Evolutionary conservation across 164 flowering plant genomes (phyloP).

Genomic region (Echeveria elegans): DNA sequence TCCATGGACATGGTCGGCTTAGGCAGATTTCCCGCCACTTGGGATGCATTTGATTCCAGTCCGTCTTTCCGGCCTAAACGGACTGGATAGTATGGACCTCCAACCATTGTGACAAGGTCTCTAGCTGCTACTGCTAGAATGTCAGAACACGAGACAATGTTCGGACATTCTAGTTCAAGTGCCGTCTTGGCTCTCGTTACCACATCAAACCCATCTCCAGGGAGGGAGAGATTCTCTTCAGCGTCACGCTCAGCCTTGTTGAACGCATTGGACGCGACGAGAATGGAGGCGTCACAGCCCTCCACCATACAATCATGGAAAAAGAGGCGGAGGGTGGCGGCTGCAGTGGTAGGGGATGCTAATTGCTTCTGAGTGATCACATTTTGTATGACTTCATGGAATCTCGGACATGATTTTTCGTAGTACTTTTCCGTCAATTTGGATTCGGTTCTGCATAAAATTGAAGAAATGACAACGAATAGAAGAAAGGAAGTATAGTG

Average conservation of each 20-base stretch:
- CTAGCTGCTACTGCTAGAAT: slow-evolving; percentile 61
- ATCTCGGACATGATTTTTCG: slow-evolving; percentile 35
- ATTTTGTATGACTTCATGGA: slow-evolving; percentile 33
- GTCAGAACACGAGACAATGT: slow-evolving; percentile 72
- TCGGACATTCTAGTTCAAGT: slow-evolving; percentile 64
- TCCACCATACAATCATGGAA: slow-evolving; percentile 50
- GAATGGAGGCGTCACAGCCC: slow-evolving; percentile 66
- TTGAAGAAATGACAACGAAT: not conserved
- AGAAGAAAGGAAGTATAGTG: not conserved
- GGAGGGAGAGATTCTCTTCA: slow-evolving; percentile 62
- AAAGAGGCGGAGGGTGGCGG: slow-evolving; percentile 54
- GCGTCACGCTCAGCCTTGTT: slow-evolving; percentile 64
- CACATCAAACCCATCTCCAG: slow-evolving; percentile 74
- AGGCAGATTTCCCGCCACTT: slow-evolving; percentile 37
- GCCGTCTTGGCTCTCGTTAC: slow-evolving; percentile 59
- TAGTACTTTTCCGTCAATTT: slow-evolving; percentile 23
- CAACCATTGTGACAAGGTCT: slow-evolving; percentile 53
- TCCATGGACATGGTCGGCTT: slow-evolving; percentile 31
- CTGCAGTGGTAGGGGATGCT: slow-evolving; percentile 47
- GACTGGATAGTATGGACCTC: slow-evolving; percentile 60
- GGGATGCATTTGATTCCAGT: slow-evolving; percentile 25
- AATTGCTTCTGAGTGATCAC: slow-evolving; percentile 40
- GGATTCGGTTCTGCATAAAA: not conserved
- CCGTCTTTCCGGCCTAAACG: slow-evolving; percentile 49
- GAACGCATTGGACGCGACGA: slow-evolving; percentile 47